These are phyloP conservation scores for Fusarium staphyleae DNA, from an alignment of 2,329 filamentous ascomycete species.

Conservation along the genomic window DNA sequence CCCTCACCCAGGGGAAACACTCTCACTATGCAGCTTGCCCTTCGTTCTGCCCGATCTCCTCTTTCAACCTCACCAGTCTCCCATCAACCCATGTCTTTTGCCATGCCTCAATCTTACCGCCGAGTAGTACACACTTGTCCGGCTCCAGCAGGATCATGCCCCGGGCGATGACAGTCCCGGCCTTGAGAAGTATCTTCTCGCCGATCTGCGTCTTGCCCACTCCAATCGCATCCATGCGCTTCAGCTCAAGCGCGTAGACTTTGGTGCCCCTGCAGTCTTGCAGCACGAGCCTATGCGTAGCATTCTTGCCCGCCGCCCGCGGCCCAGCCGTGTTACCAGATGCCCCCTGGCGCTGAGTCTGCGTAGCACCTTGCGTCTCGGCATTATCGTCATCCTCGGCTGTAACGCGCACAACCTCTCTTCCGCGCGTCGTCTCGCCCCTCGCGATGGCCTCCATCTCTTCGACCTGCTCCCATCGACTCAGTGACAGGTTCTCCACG, in stretches of 20 bases:
- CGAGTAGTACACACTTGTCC: constrained; percentile 72
- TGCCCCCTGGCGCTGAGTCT: constrained; percentile 22
- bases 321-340: constrained; percentile 22
- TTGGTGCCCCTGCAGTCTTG: constrained; percentile 79
- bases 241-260: constrained; percentile 76
- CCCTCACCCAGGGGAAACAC: neutral
- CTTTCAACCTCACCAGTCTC: constrained; percentile 72
- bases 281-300: constrained; percentile 80
- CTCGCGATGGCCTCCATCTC: constrained; percentile 76
- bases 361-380: constrained; percentile 51
- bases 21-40: constrained; percentile 9
- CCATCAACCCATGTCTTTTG: constrained; percentile 79
- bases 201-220: constrained; percentile 75
- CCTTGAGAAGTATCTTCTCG: constrained; percentile 77
- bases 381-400: constrained; percentile 55
- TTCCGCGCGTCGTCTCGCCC: constrained; percentile 76
- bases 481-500: constrained; percentile 80
- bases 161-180: constrained; percentile 70
- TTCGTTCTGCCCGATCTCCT: constrained; percentile 56
- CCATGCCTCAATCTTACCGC: constrained; percentile 84
- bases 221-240: constrained; percentile 68
- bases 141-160: constrained; percentile 83
- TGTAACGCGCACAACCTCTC: constrained; percentile 79
- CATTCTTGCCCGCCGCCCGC: constrained; percentile 48
- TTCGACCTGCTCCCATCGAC: constrained; percentile 88